Evolutionary conservation across 371 early-diverging fungal species (phyloP).

Genomic region (Neoconidiobolus thromboides): DNA sequence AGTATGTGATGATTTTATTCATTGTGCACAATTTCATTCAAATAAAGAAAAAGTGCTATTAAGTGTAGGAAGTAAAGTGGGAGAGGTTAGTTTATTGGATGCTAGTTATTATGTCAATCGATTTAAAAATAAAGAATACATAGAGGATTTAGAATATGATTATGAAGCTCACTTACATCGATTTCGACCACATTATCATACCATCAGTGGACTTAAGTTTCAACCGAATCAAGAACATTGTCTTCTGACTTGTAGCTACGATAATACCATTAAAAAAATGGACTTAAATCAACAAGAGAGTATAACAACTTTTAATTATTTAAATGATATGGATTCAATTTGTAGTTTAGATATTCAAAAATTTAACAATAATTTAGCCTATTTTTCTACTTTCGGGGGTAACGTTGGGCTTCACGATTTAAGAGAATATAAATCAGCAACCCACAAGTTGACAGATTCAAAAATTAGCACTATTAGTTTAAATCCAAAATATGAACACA

Average conservation of each 20-base stretch:
- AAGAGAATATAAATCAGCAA: constrained; percentile 23
- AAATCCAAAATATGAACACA: constrained; percentile 34
- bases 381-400: constrained; percentile 41
- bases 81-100: constrained; percentile 47
- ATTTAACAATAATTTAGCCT: constrained; percentile 5
- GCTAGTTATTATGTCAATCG: constrained; percentile 9
- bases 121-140: no score
- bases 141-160: constrained; percentile 15
- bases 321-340: constrained; percentile 14
- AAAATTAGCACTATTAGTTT: constrained; percentile 53
- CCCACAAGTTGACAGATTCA: constrained; percentile 18
- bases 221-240: constrained; percentile 25
- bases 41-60: constrained; percentile 29
- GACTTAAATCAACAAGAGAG: constrained; percentile 20
- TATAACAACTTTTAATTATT: background rate
- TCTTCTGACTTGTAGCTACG: constrained; percentile 38
- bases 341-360: background rate
- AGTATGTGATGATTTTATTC: constrained; percentile 31
- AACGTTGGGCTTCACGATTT: constrained; percentile 28
- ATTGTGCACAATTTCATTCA: constrained; percentile 40
- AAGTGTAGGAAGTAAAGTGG: constrained; percentile 35
- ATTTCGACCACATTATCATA: constrained; percentile 34
- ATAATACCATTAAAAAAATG: constrained; percentile 34
- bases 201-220: constrained; percentile 30
- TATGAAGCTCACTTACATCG: constrained; percentile 25